Base-by-base conservation (phyloP, 1,284 basidiomycete genomes). In the Omphalotus olearius region DNA sequence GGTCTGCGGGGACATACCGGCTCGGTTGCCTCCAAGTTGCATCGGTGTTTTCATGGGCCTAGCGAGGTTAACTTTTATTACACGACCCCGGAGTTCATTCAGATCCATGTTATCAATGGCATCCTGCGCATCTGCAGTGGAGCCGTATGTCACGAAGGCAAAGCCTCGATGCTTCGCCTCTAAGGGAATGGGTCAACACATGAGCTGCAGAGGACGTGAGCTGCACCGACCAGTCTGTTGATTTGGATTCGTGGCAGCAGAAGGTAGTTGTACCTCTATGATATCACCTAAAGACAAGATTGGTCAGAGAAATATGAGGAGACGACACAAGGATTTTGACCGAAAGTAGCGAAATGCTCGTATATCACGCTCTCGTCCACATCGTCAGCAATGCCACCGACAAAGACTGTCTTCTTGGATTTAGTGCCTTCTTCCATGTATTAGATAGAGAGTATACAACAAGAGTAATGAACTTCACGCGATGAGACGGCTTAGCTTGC, bases 21-120 rank as follows among this genome's bases (percentile, higher is more conserved):
- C 84, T 71, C 85, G 78, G 69, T 89, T 91, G 40, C 82, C 82
- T 52, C 74, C 72, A 25, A 79, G 76, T 57, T 87, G 83, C 35
- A 80, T 66, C 2, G 77, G 75, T 2, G 75, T 76, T 61, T 87
- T 90, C 73, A 82, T 78, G 3, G 86, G 86, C 36, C 84, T 76
- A 16, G 89, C 89, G 30, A 90, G 67, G 61, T 87, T 91, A 42
- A 90, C 88, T 64, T 86, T 88, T 55, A 91, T 66, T 20, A 91
- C 85, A 51, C 78, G 79, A 28, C 85, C 88, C 18, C 74, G 72
- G 30, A 91, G 68, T 64, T 91, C 89, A 60, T 91, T 91, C 63
- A 90, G 71, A 65, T 91, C 89, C 88, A 91, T 91, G 67, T 91
- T 91, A 72, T 91, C 89, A 56, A 91, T 91, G 42, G 88, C 88